These are phyloP conservation scores for Neonectria faginata DNA, from an alignment of 2,329 filamentous ascomycete species.

Conservation along the genomic window DNA sequence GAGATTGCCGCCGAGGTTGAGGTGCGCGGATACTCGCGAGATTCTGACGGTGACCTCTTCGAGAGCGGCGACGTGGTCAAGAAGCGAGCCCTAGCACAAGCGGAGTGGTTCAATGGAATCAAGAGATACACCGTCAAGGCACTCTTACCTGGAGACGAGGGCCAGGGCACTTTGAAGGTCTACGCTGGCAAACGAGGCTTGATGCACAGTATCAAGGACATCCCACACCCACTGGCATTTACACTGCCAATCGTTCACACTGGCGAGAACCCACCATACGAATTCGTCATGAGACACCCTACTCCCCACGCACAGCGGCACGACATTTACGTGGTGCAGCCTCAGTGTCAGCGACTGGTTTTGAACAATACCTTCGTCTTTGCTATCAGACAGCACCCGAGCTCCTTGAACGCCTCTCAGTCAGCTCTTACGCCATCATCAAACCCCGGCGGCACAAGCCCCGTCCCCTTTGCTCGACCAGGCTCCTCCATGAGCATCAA, in stretches of 20 bases:
- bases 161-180: conserved; percentile 86
- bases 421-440: conserved; percentile 59
- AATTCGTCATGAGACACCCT: conserved; percentile 92
- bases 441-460: conserved; percentile 63
- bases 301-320: conserved; percentile 98
- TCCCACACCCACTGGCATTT: conserved; percentile 90
- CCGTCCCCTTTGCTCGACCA: conserved; percentile 72
- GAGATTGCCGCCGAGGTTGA: conserved; percentile 95
- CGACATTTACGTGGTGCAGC: conserved; percentile 96
- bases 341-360: conserved; percentile 88
- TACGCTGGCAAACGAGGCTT: conserved; percentile 95
- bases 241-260: conserved; percentile 90
- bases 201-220: conserved; percentile 98
- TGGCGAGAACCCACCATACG: conserved; percentile 92
- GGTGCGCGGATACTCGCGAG: conserved; percentile 80
- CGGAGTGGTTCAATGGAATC: conserved; percentile 87
- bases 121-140: conserved; percentile 97
- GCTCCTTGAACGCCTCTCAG: conserved; percentile 47
- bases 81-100: conserved; percentile 89
- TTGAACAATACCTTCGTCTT: conserved; percentile 99
- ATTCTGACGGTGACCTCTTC: conserved; percentile 91
- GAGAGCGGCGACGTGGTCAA: conserved; percentile 89
- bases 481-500: conserved; percentile 74
- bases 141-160: conserved; percentile 90
- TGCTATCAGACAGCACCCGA: conserved; percentile 90